Evolutionary conservation across 176 grass and related monocot species (phyloP).

Genomic region (Phoenix roebelenii): DNA sequence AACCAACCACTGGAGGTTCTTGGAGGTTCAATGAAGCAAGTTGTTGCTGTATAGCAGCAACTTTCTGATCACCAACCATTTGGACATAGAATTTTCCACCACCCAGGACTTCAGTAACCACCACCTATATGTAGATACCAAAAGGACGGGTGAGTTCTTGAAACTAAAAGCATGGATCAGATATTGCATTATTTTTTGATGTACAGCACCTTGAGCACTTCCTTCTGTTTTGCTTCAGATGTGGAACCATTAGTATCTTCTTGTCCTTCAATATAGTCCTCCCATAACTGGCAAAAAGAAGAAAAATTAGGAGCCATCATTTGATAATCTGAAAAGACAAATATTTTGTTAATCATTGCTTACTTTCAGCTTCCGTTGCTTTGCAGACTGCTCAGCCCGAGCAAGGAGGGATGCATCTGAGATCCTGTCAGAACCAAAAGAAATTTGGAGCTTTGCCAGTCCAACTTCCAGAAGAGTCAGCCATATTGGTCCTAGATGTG

Average conservation of each 20-base stretch:
- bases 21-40: slow-evolving; percentile 69
- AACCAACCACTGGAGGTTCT: slow-evolving; percentile 75
- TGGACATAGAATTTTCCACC: slow-evolving; percentile 96
- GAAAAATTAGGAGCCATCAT: neutral
- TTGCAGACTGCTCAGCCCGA: slow-evolving; percentile 77
- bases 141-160: neutral
- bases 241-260: slow-evolving; percentile 59
- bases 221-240: slow-evolving; percentile 70
- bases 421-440: slow-evolving; percentile 75
- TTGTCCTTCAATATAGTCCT: slow-evolving; percentile 83
- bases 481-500: slow-evolving; percentile 50
- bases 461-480: slow-evolving; percentile 73
- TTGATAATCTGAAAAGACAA: too few species aligned
- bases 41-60: slow-evolving; percentile 74
- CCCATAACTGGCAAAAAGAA: slow-evolving; percentile 67
- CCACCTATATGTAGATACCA: slow-evolving; percentile 39
- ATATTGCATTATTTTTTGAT: neutral
- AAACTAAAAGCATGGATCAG: neutral
- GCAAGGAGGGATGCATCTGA: slow-evolving; percentile 52
- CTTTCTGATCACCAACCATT: slow-evolving; percentile 74
- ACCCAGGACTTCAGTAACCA: slow-evolving; percentile 72
- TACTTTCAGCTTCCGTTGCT: slow-evolving; percentile 86
- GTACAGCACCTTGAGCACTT: slow-evolving; percentile 73
- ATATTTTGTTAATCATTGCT: neutral
- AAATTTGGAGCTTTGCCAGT: slow-evolving; percentile 68